These are phyloP conservation scores for Myriosclerotinia scirpicola DNA, from an alignment of 2,329 filamentous ascomycete genomes.

Conservation along the genomic window DNA sequence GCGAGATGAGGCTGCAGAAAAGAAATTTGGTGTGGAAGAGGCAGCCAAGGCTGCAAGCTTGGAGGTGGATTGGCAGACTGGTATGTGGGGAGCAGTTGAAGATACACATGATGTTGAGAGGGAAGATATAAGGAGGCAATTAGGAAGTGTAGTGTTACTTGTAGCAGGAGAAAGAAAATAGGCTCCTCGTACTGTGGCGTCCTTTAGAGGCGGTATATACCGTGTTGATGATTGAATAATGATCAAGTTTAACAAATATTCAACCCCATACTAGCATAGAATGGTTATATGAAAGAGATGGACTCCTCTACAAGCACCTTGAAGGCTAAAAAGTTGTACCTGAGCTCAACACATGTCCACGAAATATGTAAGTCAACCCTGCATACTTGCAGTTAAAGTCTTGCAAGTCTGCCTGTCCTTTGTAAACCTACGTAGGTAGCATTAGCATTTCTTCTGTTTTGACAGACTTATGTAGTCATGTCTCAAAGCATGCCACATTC, in stretches of 20 bases:
- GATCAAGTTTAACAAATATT: neutral
- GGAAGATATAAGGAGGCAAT: conserved; percentile 82
- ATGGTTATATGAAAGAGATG: neutral
- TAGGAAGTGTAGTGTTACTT: conserved; percentile 82
- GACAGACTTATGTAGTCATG: too few relatives aligned
- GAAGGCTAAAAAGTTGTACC: too few relatives aligned
- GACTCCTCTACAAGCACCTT: too few relatives aligned
- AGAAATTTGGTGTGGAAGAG: conserved; percentile 75
- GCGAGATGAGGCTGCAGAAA: conserved; percentile 41
- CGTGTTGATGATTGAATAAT: neutral
- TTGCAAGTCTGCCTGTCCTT: too few relatives aligned
- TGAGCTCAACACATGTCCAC: too few relatives aligned
- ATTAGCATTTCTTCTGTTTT: too few relatives aligned
- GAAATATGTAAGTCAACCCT: too few relatives aligned
- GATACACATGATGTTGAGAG: conserved; percentile 94
- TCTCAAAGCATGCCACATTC: too few relatives aligned
- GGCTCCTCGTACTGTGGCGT: neutral
- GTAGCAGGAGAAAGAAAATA: conserved; percentile 56
- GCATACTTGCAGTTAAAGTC: too few relatives aligned
- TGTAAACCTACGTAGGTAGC: too few relatives aligned
- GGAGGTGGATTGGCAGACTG: conserved; percentile 88
- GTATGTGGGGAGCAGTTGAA: conserved; percentile 93
- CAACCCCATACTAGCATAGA: neutral
- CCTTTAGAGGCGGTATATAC: conserved; percentile 21
- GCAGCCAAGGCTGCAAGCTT: conserved; percentile 75